Conservation (phyloP, 1,284 basidiomycete species). For the Rhizopogon parksii region DNA sequence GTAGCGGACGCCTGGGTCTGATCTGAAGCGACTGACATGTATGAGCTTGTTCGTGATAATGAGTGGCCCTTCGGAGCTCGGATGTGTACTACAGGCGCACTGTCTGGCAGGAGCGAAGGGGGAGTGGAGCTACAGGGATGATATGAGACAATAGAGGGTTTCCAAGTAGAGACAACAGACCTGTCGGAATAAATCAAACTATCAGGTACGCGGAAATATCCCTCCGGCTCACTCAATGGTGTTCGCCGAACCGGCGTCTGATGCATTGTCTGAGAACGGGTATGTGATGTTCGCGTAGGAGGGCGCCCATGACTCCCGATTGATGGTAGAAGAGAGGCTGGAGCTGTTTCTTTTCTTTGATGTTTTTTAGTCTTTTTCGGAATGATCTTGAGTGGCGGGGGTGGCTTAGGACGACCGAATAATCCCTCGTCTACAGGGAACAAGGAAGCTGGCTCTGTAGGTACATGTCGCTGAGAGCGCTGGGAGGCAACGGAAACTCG, state of each 20-base stretch:
- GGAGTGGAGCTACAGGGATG: neutral
- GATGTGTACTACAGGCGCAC: neutral
- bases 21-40: neutral
- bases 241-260: neutral
- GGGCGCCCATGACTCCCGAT: neutral
- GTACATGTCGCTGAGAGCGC: neutral
- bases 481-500: neutral
- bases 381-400: slow-evolving; percentile 12
- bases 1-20: neutral
- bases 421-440: slow-evolving; percentile 17
- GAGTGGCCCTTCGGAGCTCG: neutral
- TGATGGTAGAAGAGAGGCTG: neutral
- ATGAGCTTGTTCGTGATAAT: neutral
- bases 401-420: slow-evolving; percentile 19
- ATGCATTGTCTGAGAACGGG: neutral
- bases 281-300: neutral
- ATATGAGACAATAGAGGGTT: neutral
- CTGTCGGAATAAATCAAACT: neutral
- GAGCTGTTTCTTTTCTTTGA: slow-evolving; percentile 6
- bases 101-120: too few species aligned
- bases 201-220: neutral
- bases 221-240: neutral
- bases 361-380: slow-evolving; percentile 5
- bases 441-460: neutral
- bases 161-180: neutral